These are phyloP conservation scores for Spergularia marina DNA, from an alignment of 148 eudicot genomes.

Conservation along the genomic window DNA sequence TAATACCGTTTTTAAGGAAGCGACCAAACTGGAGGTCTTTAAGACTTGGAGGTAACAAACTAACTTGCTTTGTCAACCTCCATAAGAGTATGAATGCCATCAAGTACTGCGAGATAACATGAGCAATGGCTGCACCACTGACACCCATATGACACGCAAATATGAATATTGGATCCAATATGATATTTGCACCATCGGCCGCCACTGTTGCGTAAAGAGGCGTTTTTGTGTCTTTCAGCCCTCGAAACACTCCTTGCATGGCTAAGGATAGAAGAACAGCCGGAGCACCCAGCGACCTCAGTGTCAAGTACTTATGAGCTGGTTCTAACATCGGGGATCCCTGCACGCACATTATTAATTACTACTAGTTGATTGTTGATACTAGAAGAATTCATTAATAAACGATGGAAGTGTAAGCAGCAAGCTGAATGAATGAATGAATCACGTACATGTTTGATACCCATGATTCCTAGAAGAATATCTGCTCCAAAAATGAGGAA, in stretches of 20 bases:
- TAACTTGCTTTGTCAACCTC: constrained; percentile 65
- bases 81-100: constrained; percentile 65
- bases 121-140: constrained; percentile 96
- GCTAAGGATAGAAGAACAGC: constrained; percentile 95
- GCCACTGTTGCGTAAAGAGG: constrained; percentile 93
- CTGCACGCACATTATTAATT: constrained; percentile 33
- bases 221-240: constrained; percentile 91
- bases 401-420: too few species aligned
- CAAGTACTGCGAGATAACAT: constrained; percentile 93
- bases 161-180: constrained; percentile 84
- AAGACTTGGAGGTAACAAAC: constrained; percentile 67
- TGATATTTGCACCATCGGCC: constrained; percentile 72
- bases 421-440: too few species aligned
- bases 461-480: constrained; percentile 72
- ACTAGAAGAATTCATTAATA: too few species aligned
- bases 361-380: too few species aligned
- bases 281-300: constrained; percentile 88
- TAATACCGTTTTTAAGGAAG: constrained; percentile 81
- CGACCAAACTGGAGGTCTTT: constrained; percentile 66
- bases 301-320: constrained; percentile 62
- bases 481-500: constrained; percentile 62
- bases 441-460: constrained; percentile 53
- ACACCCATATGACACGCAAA: constrained; percentile 71
- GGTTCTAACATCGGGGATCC: constrained; percentile 83
- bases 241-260: constrained; percentile 97